These are phyloP conservation scores for Globisporangium lucens DNA, from an alignment of 352 stramenopile genomes.

Conservation along the genomic window DNA sequence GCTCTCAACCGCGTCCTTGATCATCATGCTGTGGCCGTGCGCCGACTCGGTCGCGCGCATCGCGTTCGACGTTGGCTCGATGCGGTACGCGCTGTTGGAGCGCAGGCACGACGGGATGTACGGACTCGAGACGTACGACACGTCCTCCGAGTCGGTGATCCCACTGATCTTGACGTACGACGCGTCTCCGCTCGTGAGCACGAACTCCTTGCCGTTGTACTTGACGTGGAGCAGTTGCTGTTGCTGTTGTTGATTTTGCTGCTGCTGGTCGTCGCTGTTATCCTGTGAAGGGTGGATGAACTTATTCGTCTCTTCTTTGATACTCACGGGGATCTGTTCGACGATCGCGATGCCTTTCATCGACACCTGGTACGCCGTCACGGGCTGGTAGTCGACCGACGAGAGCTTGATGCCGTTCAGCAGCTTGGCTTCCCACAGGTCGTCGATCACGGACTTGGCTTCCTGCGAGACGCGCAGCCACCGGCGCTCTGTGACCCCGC, in stretches of 20 bases:
- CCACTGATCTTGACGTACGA: constrained; percentile 89
- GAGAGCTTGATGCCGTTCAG: constrained; percentile 94
- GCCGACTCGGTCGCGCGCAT: constrained; percentile 89
- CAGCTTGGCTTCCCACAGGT: constrained; percentile 94
- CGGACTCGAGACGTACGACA: constrained; percentile 96
- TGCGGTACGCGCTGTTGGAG: constrained; percentile 82
- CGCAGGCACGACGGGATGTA: constrained; percentile 96
- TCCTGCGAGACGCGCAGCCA: constrained; percentile 95
- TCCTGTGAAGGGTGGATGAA: constrained; percentile 45
- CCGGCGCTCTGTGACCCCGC: constrained; percentile 58
- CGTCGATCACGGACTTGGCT: constrained; percentile 95
- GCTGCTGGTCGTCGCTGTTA: neutral
- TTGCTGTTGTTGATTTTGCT: neutral
- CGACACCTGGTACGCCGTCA: constrained; percentile 95
- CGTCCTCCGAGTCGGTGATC: constrained; percentile 96
- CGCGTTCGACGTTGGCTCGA: constrained; percentile 94
- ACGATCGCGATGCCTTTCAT: constrained; percentile 86
- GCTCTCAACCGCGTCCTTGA: constrained; percentile 92
- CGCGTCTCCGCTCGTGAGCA: constrained; percentile 48
- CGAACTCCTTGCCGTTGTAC: constrained; percentile 75
- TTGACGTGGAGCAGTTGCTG: constrained; percentile 39
- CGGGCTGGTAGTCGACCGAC: constrained; percentile 91
- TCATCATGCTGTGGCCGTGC: constrained; percentile 86
- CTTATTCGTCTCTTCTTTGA: constrained; percentile 58
- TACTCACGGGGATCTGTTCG: constrained; percentile 80